A percentile compares a stretch with the other conserved stretches of the same genome.
Conservation (phyloP, 1,284 basidiomycete genomes). For the Ceratobasidium sp. region DNA sequence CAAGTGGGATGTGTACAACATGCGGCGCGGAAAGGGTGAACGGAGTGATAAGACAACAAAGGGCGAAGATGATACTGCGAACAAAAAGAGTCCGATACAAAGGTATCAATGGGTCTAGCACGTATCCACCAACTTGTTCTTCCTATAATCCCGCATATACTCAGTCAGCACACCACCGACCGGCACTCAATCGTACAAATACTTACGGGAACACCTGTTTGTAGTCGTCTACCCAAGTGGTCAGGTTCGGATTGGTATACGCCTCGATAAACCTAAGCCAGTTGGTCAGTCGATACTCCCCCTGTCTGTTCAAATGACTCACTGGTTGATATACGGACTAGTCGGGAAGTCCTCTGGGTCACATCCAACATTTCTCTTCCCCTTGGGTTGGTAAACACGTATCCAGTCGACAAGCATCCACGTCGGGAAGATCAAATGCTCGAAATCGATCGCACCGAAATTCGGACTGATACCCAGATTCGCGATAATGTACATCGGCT, state of each 20-base stretch:
- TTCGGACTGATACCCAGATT: constrained; percentile 84
- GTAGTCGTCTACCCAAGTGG: constrained; percentile 57
- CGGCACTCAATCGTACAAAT: not conserved
- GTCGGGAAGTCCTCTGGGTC: constrained; percentile 84
- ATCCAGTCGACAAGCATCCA: constrained; percentile 70
- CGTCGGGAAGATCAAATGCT: constrained; percentile 71
- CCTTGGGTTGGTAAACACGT: constrained; percentile 77
- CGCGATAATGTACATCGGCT: constrained; percentile 60
- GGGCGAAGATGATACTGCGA: not conserved
- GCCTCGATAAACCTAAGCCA: constrained; percentile 50
- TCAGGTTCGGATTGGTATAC: constrained; percentile 55
- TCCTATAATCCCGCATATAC: constrained; percentile 45
- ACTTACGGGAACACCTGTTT: constrained; percentile 61
- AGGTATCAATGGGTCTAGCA: constrained; percentile 27
- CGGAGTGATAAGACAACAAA: not conserved
- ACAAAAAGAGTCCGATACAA: not conserved
- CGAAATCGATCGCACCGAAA: constrained; percentile 74
- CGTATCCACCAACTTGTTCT: constrained; percentile 58
- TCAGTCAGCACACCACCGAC: not conserved
- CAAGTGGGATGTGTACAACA: not conserved
- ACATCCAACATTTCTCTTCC: constrained; percentile 78
- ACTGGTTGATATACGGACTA: constrained; percentile 73
- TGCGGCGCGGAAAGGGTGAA: not conserved
- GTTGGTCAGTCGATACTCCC: not conserved
- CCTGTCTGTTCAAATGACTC: constrained; percentile 45